Base-by-base conservation (phyloP, 106 monocot species). In the Allium cepa region DNA sequence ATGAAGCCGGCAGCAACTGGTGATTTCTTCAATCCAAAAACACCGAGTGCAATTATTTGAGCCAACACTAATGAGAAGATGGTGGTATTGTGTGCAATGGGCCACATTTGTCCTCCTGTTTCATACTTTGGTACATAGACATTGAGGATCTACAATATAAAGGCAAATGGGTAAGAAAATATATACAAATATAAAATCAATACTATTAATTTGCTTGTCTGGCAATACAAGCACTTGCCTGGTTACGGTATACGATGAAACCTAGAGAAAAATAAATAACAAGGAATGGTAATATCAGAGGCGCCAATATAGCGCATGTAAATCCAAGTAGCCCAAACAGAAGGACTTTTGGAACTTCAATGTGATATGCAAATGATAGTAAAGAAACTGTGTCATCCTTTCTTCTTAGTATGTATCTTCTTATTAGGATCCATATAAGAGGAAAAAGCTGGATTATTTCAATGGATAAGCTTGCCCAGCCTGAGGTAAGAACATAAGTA, bases 401-500 rank as follows among this genome's bases (percentile, higher is more conserved):
- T 62, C 56, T 64, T 68, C 83, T 60, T 8, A 82, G 64, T 17
- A 97, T 55, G 56, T 83, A 77, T 75, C 70, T 89, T 64, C 52
- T 89, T 50, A 90, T 63, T 3, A 89, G 73, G 79, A 81, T 86
- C 80, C 81, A 89, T 65, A 85, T 50, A 26, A 97, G 82, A 28
- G 64, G 46, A 72, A 97, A 97, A 13, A 87, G 81, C 62, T 89
- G 92, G 80, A 97, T 85, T 16, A 83, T 47, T 81, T 97, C 97
- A 28, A 86, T 82, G 36, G 92, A 92, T 58, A 97, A 74, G 69
- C 97, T 90, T 72, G 97, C 80, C 97, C 97, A 97, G 13, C 97
- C 97, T 57, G 92, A 89, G 11, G 97, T 97, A 60, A 97, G 71
- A 68, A 97, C 89, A 77, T 97, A 97, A 56, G 97, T 97, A 47